Conservation (phyloP, 768 basidiomycete genomes). For the Porpolomopsis calyptriformis region DNA sequence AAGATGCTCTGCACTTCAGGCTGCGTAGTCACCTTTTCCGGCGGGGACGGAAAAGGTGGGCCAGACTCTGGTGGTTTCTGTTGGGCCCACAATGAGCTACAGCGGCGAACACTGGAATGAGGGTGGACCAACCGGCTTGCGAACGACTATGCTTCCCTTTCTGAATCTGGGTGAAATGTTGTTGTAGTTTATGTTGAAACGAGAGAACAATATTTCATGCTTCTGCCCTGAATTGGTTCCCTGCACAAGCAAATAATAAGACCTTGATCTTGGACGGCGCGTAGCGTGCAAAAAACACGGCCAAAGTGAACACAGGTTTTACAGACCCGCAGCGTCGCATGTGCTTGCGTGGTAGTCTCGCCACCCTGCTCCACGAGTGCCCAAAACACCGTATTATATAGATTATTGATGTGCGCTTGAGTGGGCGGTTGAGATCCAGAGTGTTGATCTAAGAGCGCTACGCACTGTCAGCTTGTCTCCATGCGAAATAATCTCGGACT, state of each 20-base stretch:
- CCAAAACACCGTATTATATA: conserved; percentile 97
- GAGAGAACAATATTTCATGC: conserved; percentile 79
- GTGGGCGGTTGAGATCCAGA: conserved; percentile 8
- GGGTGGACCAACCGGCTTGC: conserved; percentile 40
- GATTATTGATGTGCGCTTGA: conserved; percentile 92
- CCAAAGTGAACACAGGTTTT: no score
- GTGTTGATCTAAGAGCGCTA: conserved; percentile 11
- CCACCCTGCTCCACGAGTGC: conserved; percentile 80
- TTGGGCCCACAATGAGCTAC: background rate
- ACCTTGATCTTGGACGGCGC: background rate
- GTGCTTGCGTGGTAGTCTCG: conserved; percentile 68
- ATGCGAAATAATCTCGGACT: conserved; percentile 86
- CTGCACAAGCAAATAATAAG: conserved; percentile 27
- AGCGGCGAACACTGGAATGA: background rate
- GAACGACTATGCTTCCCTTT: conserved; percentile 78
- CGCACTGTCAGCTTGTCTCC: conserved; percentile 95
- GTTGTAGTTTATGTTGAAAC: conserved; percentile 86
- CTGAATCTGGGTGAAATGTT: conserved; percentile 56
- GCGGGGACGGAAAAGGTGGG: background rate
- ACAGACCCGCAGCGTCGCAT: conserved; percentile 63
- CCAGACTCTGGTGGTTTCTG: background rate
- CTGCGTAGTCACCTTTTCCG: conserved; percentile 12
- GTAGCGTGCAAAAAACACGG: no score
- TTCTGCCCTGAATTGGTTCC: conserved; percentile 85
- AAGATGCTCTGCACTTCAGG: conserved; percentile 29